Evolutionary conservation across 2,329 filamentous ascomycete genomes (phyloP), one percentile per base, ranked within the genome.

Genomic region (Chrysoporthe cubensis): DNA sequence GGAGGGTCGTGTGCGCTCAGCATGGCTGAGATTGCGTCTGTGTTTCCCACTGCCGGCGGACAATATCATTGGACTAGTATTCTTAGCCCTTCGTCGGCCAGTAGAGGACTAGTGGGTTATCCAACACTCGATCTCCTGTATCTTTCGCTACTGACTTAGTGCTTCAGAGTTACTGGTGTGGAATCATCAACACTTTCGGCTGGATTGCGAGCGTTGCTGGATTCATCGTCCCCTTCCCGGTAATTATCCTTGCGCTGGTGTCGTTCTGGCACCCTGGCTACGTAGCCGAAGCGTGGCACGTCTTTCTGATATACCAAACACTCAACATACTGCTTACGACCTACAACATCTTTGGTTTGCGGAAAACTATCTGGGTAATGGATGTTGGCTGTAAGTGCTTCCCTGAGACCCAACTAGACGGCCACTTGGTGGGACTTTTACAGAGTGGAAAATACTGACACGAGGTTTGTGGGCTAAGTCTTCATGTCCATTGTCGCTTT

Each of bases 41-140:
- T 76, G 2, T 80, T 78, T 48, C 77, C 78, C 0, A 79, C 78
- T 4, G 78, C 78, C 0, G 78, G 79, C 2, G 79, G 78, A 3
- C 78, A 80, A 59, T 80, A 80, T 65, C 77, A 80, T 37, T 80
- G 77, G 74, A 76, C 77, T 1, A 74, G 72, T 16, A 76, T 78
- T 7, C 67, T 76, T 21, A 71, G 73, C 4, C 74, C 75, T 8
- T 8, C 52, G 1, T 62, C 40, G 6, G 13, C 50, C n/a, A 66
- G 59, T 21, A 48, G 65, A 57, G 61, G 64, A 37, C 54, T 69
- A 16, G 67, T 69, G 7, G 42, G 67, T 52, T n/a, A 26, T 26
- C 21, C 11, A 26, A 26, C 26, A 26, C 26, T 26, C 26, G 26
- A 26, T 26, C 26, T 26, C 26, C 26, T 26, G 26, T 26, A 26